phyloP scores from a whole-genome alignment of 2,329 filamentous ascomycete genomes.

The Dothideomycetidae sp. region DNA sequence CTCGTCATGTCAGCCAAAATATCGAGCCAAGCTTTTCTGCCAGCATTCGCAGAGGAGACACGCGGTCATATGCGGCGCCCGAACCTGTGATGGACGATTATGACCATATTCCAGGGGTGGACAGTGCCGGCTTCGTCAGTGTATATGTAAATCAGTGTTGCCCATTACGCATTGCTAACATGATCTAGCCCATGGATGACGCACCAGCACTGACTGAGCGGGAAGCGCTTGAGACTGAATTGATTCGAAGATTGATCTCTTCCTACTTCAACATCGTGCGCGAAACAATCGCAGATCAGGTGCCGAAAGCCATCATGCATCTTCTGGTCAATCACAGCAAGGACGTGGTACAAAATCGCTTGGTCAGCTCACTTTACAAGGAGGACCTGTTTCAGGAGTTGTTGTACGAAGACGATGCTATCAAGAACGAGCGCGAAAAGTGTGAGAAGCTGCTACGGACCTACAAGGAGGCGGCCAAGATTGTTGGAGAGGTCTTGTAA shows the following conservation, averaged over 20 bases:
- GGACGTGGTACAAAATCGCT: constrained; percentile 90
- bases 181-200: constrained; percentile 28
- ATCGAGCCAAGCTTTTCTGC: constrained; percentile 71
- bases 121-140: constrained; percentile 47
- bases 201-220: constrained; percentile 88
- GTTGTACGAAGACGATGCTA: constrained; percentile 90
- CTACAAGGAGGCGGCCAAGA: constrained; percentile 95
- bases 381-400: constrained; percentile 83
- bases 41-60: constrained; percentile 60
- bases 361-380: constrained; percentile 91
- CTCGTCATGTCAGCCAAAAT: constrained; percentile 62
- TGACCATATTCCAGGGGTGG: constrained; percentile 21
- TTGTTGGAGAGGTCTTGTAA: constrained; percentile 88
- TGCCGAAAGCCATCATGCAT: constrained; percentile 98
- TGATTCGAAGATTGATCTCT: constrained; percentile 89
- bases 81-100: constrained; percentile 25
- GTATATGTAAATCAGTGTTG: not conserved
- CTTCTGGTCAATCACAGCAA: constrained; percentile 96
- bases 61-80: constrained; percentile 27
- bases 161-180: constrained; percentile 15
- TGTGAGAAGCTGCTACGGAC: constrained; percentile 91
- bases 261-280: constrained; percentile 99
- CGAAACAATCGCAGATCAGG: constrained; percentile 95
- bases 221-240: constrained; percentile 91
- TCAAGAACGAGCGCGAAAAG: constrained; percentile 96